These are phyloP conservation scores for Podaxis sp. DNA, from an alignment of 768 basidiomycete genomes.

Conservation along the genomic window DNA sequence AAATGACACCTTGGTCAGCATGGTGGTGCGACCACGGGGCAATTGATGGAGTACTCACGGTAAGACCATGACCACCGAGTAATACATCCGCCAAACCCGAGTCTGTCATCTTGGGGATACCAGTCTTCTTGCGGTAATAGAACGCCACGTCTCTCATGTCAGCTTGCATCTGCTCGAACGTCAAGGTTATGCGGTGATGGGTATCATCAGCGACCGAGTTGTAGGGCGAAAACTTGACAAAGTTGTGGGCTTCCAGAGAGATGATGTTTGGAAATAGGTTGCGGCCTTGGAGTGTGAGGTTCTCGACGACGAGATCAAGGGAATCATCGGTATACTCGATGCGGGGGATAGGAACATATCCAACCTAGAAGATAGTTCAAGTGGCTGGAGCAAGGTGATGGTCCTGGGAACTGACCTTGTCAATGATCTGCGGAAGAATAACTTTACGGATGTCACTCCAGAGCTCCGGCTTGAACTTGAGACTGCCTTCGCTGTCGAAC, in stretches of 20 bases:
- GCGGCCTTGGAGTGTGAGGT: constrained; percentile 81
- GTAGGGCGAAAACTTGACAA: constrained; percentile 84
- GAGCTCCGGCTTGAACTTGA: constrained; percentile 85
- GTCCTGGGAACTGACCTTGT: constrained; percentile 49
- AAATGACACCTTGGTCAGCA: background rate
- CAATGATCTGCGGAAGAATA: constrained; percentile 77
- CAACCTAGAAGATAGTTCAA: constrained; percentile 42
- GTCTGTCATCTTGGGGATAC: constrained; percentile 78
- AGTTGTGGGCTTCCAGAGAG: constrained; percentile 76
- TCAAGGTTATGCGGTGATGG: constrained; percentile 73
- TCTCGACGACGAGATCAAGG: constrained; percentile 91
- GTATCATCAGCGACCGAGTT: constrained; percentile 51
- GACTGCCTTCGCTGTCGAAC: constrained; percentile 75
- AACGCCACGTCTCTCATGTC: constrained; percentile 95
- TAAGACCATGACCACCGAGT: constrained; percentile 81
- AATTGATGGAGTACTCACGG: constrained; percentile 36
- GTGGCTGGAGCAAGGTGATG: background rate
- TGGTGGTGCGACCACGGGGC: background rate
- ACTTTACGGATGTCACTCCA: constrained; percentile 88
- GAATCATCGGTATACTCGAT: constrained; percentile 90
- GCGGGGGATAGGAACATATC: constrained; percentile 87
- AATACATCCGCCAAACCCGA: constrained; percentile 85
- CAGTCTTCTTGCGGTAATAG: constrained; percentile 84
- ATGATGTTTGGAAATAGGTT: constrained; percentile 88
- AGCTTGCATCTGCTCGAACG: constrained; percentile 84